Conservation (phyloP, 768 basidiomycete genomes). For the Holtermanniella nyarrowii region DNA sequence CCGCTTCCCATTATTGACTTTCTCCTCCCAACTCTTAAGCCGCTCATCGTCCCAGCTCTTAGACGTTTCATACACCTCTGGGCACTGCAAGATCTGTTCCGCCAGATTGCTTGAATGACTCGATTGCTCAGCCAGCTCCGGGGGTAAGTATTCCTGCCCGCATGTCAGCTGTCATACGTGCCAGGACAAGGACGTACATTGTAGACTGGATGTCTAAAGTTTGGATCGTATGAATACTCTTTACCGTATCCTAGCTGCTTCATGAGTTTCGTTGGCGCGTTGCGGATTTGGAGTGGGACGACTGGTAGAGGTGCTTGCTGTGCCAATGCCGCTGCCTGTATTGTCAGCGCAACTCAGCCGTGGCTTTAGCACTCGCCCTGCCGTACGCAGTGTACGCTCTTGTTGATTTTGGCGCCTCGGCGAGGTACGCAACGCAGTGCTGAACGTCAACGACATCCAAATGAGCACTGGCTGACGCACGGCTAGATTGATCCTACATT, state of each 20-base stretch:
- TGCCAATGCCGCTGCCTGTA: constrained; percentile 53
- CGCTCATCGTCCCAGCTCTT: constrained; percentile 57
- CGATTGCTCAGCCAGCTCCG: constrained; percentile 40
- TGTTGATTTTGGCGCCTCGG: constrained; percentile 74
- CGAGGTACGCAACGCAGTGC: constrained; percentile 64
- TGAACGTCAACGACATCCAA: constrained; percentile 1
- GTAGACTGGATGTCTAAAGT: constrained; percentile 57
- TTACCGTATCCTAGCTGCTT: constrained; percentile 59
- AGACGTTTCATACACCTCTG: constrained; percentile 44
- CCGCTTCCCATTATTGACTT: constrained; percentile 45
- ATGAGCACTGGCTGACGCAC: constrained; percentile 12
- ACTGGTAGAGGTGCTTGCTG: constrained; percentile 46
- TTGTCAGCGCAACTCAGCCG: not conserved
- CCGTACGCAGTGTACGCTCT: constrained; percentile 69
- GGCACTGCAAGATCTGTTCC: constrained; percentile 45
- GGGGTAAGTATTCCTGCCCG: constrained; percentile 52
- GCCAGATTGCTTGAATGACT: constrained; percentile 31
- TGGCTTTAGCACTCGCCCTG: constrained; percentile 33
- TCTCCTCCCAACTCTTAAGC: constrained; percentile 51
- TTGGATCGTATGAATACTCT: constrained; percentile 57
- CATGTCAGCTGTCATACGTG: not conserved
- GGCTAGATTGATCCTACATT: constrained; percentile 38
- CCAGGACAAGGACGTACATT: constrained; percentile 24
- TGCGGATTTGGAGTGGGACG: constrained; percentile 65
- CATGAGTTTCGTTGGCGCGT: constrained; percentile 65